phyloP scores from a whole-genome alignment of 805 yeast species.

The Cyberlindnera mycetangii region DNA sequence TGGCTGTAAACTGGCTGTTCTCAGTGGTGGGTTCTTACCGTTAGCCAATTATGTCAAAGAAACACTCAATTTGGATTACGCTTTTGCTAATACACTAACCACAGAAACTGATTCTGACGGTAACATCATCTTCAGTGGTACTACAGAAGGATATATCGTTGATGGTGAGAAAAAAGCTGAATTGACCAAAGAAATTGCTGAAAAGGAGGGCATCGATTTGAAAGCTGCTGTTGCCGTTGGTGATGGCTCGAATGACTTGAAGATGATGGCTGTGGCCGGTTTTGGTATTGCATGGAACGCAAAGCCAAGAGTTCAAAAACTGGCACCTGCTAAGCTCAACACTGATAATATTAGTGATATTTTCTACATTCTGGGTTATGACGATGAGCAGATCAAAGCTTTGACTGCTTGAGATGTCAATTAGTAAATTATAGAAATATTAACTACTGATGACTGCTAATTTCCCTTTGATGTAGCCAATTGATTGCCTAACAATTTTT shows the following conservation, averaged over 20 bases:
- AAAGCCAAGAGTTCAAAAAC: slow-evolving; percentile 82
- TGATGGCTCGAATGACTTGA: slow-evolving; percentile 95
- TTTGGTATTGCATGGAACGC: slow-evolving; percentile 98
- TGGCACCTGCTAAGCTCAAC: slow-evolving; percentile 82
- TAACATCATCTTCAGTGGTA: slow-evolving; percentile 61
- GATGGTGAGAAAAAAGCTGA: slow-evolving; percentile 84
- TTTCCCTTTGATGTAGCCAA: too few species aligned
- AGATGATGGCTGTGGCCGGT: slow-evolving; percentile 90
- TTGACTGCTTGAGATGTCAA: slow-evolving; percentile 5
- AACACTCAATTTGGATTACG: slow-evolving; percentile 74
- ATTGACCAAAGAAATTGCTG: slow-evolving; percentile 60
- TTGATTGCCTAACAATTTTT: too few species aligned
- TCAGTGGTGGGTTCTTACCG: slow-evolving; percentile 93
- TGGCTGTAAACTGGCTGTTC: slow-evolving; percentile 77
- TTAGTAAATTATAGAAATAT: too few species aligned
- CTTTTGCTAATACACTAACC: slow-evolving; percentile 73
- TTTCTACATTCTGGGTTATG: slow-evolving; percentile 76
- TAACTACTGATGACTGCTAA: too few species aligned
- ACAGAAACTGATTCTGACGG: slow-evolving; percentile 44
- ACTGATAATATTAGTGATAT: slow-evolving; percentile 70
- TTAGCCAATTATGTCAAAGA: slow-evolving; percentile 74
- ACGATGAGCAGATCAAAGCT: slow-evolving; percentile 47
- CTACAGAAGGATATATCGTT: slow-evolving; percentile 75
- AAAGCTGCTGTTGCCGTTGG: slow-evolving; percentile 77
- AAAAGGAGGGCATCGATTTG: slow-evolving; percentile 49